These are phyloP conservation scores for Phytophthora crassamura DNA, from an alignment of 352 stramenopile genomes.

Conservation along the genomic window DNA sequence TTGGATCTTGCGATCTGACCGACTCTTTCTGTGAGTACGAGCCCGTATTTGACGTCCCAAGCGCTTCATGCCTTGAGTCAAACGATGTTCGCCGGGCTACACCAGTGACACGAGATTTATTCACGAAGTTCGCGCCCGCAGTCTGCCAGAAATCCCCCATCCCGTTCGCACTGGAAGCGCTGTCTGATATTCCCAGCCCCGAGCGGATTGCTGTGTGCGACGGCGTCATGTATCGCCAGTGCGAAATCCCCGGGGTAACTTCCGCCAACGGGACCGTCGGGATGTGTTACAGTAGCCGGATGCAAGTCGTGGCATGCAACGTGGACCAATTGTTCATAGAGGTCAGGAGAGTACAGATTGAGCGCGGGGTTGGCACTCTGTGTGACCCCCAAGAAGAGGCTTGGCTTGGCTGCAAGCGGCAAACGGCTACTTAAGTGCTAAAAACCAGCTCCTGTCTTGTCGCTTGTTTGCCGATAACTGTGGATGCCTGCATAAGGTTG, in stretches of 20 bases:
- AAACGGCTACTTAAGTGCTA: too few relatives aligned
- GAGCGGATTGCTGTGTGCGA: conserved; percentile 12
- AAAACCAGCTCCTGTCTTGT: too few relatives aligned
- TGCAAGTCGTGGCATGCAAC: conserved; percentile 36
- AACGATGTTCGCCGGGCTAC: conserved; percentile 19
- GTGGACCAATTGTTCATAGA: conserved; percentile 24
- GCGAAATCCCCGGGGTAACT: conserved; percentile 21
- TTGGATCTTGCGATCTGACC: conserved; percentile 15
- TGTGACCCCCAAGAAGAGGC: conserved; percentile 21
- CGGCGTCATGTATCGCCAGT: conserved; percentile 26
- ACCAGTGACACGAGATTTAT: conserved; percentile 4
- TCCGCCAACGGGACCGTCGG: conserved; percentile 15
- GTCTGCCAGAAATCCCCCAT: conserved; percentile 19
- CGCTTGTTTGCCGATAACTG: too few relatives aligned
- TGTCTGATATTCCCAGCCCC: conserved; percentile 14
- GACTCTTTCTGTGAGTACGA: conserved; percentile 22
- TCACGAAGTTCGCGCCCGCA: conserved; percentile 15
- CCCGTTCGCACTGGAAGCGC: conserved; percentile 12
- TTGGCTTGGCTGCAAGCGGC: conserved; percentile 29
- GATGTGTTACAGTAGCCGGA: conserved; percentile 38
- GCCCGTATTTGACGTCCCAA: conserved; percentile 11
- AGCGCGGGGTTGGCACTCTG: conserved; percentile 5
- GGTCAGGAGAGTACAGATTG: conserved; percentile 20
- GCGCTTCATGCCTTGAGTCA: conserved; percentile 12
- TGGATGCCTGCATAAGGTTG: too few relatives aligned